Conservation (phyloP, 768 basidiomycete species). For the Collybiopsis luxurians region DNA sequence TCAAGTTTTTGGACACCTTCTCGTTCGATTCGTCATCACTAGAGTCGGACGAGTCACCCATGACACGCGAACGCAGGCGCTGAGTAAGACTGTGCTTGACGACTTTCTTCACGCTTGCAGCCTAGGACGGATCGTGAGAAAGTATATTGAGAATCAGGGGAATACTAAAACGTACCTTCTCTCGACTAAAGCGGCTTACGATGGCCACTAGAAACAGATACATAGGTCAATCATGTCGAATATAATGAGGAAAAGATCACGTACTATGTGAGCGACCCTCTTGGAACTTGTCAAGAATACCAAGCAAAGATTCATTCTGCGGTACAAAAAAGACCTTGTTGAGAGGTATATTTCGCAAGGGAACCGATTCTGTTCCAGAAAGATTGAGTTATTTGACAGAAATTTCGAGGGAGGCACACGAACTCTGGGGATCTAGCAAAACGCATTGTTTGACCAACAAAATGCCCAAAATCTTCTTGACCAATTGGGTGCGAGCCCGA, state of each 20-base stretch:
- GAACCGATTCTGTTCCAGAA: conserved; percentile 61
- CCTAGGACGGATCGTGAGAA: conserved; percentile 25
- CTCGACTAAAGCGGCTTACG: conserved; percentile 71
- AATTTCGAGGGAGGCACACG: not conserved
- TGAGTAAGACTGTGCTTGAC: conserved; percentile 80
- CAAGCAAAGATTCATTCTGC: conserved; percentile 79
- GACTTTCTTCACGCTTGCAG: conserved; percentile 78
- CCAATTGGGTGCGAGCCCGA: conserved; percentile 40
- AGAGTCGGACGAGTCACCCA: conserved; percentile 65
- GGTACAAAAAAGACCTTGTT: conserved; percentile 88
- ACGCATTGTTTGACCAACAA: conserved; percentile 90
- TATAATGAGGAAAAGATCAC: not conserved
- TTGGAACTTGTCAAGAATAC: conserved; percentile 86
- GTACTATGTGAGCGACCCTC: conserved; percentile 81
- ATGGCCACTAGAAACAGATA: conserved; percentile 56
- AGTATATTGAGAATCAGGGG: not conserved
- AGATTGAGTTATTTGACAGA: not conserved
- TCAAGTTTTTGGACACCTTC: conserved; percentile 21
- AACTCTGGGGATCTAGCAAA: conserved; percentile 81
- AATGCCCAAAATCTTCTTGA: conserved; percentile 84
- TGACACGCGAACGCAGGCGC: conserved; percentile 71
- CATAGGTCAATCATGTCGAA: not conserved
- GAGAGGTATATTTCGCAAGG: conserved; percentile 77
- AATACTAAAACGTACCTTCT: conserved; percentile 38
- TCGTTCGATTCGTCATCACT: conserved; percentile 34